These are phyloP conservation scores for Penicillium steckii DNA, from an alignment of 495 filamentous ascomycete genomes.

Conservation along the genomic window DNA sequence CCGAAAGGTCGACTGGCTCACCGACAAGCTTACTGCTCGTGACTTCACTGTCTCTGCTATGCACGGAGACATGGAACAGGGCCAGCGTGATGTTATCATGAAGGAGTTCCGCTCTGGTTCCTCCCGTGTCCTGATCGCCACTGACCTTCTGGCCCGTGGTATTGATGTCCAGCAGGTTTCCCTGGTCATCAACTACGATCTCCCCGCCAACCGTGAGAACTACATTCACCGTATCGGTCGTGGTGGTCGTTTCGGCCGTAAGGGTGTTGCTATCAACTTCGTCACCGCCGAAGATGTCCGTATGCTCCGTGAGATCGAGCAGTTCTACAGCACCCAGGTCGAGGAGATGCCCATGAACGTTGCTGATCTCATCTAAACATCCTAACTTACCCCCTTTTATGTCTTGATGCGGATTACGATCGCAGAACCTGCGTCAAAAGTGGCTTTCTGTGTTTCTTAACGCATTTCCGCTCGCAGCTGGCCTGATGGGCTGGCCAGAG, in stretches of 20 bases:
- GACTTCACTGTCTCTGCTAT: conserved; percentile 99
- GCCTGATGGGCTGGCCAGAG: conserved; percentile 11
- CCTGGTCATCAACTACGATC: conserved; percentile 99
- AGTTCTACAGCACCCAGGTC: conserved; percentile 65
- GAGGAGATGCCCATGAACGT: conserved; percentile 66
- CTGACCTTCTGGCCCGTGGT: conserved; percentile 94
- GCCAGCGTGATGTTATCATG: conserved; percentile 98
- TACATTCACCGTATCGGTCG: conserved; percentile 99
- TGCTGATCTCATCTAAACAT: conserved; percentile 56
- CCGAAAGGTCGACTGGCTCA: conserved; percentile 99
- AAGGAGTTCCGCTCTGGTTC: conserved; percentile 98
- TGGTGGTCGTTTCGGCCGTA: conserved; percentile 97
- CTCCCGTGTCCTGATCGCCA: conserved; percentile 96
- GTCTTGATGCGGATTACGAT: conserved; percentile 46
- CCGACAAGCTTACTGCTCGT: conserved; percentile 94
- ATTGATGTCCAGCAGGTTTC: conserved; percentile 99
- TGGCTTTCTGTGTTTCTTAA: conserved; percentile 47
- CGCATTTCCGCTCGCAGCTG: conserved; percentile 32
- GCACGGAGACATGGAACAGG: conserved; percentile 99
- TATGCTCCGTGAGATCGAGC: conserved; percentile 96
- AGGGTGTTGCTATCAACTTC: conserved; percentile 99
- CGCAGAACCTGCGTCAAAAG: conserved; percentile 48
- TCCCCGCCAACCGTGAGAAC: conserved; percentile 98
- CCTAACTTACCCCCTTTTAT: conserved; percentile 26
- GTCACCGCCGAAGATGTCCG: conserved; percentile 98